Base-by-base conservation (phyloP, 441 rosid genomes). In the Pelargonium australe region DNA sequence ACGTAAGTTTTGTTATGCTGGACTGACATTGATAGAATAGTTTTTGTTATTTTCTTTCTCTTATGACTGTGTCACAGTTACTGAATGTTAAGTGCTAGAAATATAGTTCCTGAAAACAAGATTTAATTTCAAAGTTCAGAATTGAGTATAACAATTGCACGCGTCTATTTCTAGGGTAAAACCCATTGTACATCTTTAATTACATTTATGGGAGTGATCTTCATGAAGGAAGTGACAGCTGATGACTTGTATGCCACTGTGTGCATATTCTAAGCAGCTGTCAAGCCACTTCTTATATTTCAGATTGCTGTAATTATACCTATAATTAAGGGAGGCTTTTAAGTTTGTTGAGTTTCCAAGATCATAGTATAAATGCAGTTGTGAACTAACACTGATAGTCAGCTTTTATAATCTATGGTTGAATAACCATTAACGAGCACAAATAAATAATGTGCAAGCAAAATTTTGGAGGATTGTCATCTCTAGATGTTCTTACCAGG, bases 1-100 rank as follows among this genome's bases (percentile, higher is more conserved):
- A 80, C 99, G 97, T 95, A 80, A 84, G 97, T 77, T 62, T 78
- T 23, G 8, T 68, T 12, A 11, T 28, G 63, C 1, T 31, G 51
- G 37, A 51, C 34, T 34, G 40, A 10, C 53, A 16, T 0, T 1
- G 8, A 11, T 43, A 41, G 12, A 63, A 63, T 43, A 7, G 10
- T 47, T n/a, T 9, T 41, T 17, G 37, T 68, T 51, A 34, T 16
- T 3, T 17, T 58, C 12, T 23, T 58, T 34, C 34, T 34, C 31
- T 5, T 19, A 55, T 57, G 1, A 7, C 19, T 2, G 20, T 17
- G 62, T 7, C 9, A 23, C 20, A 57, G 28, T 57, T 57, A 17
- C 62, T 19, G 62, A 57, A 23, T 57, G 19, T 19, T 17, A 16
- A 57, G 11, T 5, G 62, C 8, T 7, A 55, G 61, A 55, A 7